Evolutionary conservation across 306 rosid species (phyloP), one percentile per base, ranked within the genome.

Genomic region (Malus fusca): DNA sequence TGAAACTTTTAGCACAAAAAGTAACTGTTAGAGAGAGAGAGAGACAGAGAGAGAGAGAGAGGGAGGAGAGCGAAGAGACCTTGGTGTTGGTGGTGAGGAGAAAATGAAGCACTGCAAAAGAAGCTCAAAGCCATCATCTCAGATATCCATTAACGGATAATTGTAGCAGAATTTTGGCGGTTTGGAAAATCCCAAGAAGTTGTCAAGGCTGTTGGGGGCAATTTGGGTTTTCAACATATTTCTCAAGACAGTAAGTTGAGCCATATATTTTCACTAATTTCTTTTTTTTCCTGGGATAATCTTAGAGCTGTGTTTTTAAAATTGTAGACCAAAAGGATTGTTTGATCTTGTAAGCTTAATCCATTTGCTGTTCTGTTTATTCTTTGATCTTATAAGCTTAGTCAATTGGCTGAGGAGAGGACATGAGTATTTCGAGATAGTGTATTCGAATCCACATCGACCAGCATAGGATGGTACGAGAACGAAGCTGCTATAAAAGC

Each of bases 71-170:
- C 21, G 40, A 56, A 40, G 19, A 22, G 11, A 89, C 82, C 79
- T 75, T 73, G 84, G 56, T 71, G 68, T 21, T 59, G 84, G 56
- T 71, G 61, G 18, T 52, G 82, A 31, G 81, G 61, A 51, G 84
- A 53, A 65, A 82, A 56, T 21, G 79, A 62, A 46, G 81, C 28
- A 51, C 35, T 66, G 78, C 85, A 76, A 22, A 21, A 35, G 43
- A 74, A 70, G 75, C 76, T 85, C 22, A 87, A 55, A 28, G 93
- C 90, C 88, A 87, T 84, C 64, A 9, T 58, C 6, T 30, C 6
- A 44, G 13, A 73, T 17, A 37, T 55, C 44, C 60, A 46, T 21
- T 46, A 26, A 30, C 63, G 19, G 44, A 69, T 69, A 69, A 44
- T 15, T 46, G 37, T 0, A 19, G 15, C 46, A 43, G 21, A 58